These are phyloP conservation scores for Neostapfia colusana DNA, from an alignment of 176 grass and related monocot species.

Conservation along the genomic window DNA sequence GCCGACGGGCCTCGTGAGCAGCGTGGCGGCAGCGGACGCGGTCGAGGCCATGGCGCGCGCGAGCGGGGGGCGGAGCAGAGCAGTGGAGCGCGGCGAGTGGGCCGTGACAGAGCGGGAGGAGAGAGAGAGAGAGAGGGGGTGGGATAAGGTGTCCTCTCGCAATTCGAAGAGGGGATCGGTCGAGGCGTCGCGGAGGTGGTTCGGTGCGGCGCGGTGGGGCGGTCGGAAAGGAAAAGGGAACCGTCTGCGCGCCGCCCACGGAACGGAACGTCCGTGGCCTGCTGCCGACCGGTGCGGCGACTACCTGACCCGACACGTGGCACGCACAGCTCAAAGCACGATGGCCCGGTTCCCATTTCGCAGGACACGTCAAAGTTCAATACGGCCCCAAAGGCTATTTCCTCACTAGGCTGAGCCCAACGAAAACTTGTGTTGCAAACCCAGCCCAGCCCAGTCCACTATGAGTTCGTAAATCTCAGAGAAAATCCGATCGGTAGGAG, in stretches of 20 bases:
- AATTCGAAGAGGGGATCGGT: not conserved
- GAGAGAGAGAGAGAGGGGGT: not conserved
- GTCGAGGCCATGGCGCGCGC: conserved; percentile 46
- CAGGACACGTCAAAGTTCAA: not conserved
- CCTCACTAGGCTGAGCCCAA: not conserved
- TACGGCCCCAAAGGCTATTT: not conserved
- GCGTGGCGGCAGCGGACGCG: conserved; percentile 37
- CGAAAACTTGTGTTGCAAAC: not conserved
- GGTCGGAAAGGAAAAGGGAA: not conserved
- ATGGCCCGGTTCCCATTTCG: not conserved
- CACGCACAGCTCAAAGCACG: not conserved
- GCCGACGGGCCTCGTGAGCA: conserved; percentile 36
- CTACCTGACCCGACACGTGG: not conserved
- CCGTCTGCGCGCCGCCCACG: not conserved
- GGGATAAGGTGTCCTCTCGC: conserved; percentile 29
- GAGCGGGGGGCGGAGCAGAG: not conserved
- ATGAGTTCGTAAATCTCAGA: no score
- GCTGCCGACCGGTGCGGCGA: not conserved
- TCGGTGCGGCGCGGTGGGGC: not conserved
- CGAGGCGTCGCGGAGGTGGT: not conserved
- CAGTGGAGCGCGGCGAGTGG: conserved; percentile 10
- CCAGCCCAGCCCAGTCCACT: no score
- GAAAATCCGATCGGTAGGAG: no score
- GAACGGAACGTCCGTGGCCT: conserved; percentile 28
- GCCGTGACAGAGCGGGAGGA: not conserved